Evolutionary conservation across 73 alveolate genomes (phyloP), one percentile per base, ranked within the genome.

Genomic region (Paramecium biaurelia): DNA sequence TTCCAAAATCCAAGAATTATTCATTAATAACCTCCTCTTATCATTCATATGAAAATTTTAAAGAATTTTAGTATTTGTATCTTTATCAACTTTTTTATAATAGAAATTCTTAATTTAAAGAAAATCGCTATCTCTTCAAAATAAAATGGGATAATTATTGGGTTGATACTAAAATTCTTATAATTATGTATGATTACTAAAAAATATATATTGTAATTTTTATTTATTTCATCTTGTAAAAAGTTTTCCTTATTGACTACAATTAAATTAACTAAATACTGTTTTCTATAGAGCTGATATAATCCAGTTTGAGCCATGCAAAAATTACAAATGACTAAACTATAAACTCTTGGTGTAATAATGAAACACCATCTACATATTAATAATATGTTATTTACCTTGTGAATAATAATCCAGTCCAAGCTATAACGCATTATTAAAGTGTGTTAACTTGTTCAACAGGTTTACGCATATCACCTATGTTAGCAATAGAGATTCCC

Each of bases 371-470:
- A 79, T 45, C 90, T 79, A 42, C 7, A 0, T 42, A 4, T 23
- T 38, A 9, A 9, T 24, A 79, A 23, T 42, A 38, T 18, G 30
- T 0, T 18, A 37, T 43, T 79, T 41, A 79, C 90, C 90, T 41
- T 12, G 90, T 45, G 43, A 79, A 79, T 45, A 79, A 79, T 18
- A 42, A 23, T 30, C 90, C 90, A 1, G 76, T 43, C 47, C 30
- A 38, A 18, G 90, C 43, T 24, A 79, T 79, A 20, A 79, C 90
- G 56, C 70, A 79, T 79, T 79, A 26, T 79, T 79, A 79, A 21
- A 79, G 45, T 9, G 90, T 79, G 43, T 79, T 79, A 24, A 79
- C 90, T 43, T 79, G 26, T 47, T 79, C 90, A 79, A 79, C 72
- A 10, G 90, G 90, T 79, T 47, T 79, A 0, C 56, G 35, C 90